Evolutionary conservation across 139 green algal genomes (phyloP), one percentile per base, ranked within the genome.

Genomic region (Coelastrella sp.): DNA sequence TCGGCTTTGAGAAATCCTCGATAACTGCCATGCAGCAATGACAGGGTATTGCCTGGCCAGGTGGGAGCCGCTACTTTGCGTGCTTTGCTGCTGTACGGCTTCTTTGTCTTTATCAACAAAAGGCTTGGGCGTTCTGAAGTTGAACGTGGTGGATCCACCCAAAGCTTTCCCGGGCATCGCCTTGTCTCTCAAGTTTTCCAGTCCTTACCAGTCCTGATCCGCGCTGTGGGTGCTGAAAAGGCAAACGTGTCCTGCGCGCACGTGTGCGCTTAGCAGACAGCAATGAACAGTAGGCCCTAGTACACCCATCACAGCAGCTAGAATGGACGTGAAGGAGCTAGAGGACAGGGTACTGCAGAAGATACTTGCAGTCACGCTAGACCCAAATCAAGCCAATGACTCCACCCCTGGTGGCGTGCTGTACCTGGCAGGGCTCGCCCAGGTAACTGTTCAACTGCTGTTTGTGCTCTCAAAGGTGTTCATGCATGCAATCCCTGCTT

Each of bases 351-450:
- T 86, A 2, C 83, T 96, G 14, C 74, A 85, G 16, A 90, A 85
- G 17, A 91, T 96, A 16, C 91, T 96, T 74, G 95, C 93, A 6
- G 88, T 96, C 2, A 90, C 92, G 3, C 58, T 96, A 54, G 58
- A 88, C 7, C 20, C 82, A 3, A 20, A 74, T 5, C 11, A 82
- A 20, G 83, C 88, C 0, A 61, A 89, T 54, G 16, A 64, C 3
- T 73, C 64, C 10, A 91, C 85, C 5, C 66, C 82, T 10, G 91
- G 92, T 7, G 92, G 93, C 2, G 92, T 96, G 19, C 23, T 96
- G 54, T 81, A 91, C 73, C 91, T 97, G 32, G 60, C 74, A 22
- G 85, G 47, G 4, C 80, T 96, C 56, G 89, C 92, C 3, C 7
- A 95, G 94, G 95, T 94, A 80, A 81, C 71, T 89, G 71, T 16